Evolutionary conservation across 768 basidiomycete genomes (phyloP).

Genomic region (Asterophora lycoperdoides): DNA sequence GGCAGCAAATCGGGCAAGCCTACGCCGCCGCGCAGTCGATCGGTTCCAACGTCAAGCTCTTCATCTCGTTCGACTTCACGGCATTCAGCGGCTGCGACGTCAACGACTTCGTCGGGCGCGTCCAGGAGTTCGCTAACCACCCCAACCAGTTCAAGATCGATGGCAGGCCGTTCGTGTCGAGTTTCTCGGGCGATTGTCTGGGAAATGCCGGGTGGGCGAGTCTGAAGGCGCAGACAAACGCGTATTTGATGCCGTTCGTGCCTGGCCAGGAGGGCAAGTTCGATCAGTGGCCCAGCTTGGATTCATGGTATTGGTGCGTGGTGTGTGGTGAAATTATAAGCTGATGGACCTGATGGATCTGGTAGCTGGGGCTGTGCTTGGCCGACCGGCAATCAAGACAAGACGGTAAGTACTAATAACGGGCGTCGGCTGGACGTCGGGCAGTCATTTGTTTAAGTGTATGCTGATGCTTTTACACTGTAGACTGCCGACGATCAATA

Average conservation of each 20-base stretch:
- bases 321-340: neutral
- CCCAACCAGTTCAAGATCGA: conserved; percentile 53
- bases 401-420: conserved; percentile 33
- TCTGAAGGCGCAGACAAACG: conserved; percentile 43
- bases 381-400: conserved; percentile 45
- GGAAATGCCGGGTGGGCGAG: conserved; percentile 46
- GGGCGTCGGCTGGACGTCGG: no score
- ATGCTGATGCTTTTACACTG: conserved; percentile 7
- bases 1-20: conserved; percentile 43
- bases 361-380: conserved; percentile 59
- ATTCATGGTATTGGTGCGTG: conserved; percentile 47
- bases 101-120: conserved; percentile 35
- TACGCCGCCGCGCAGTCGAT: conserved; percentile 45
- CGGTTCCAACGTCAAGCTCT: conserved; percentile 45
- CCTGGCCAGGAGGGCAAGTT: conserved; percentile 46
- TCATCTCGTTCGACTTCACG: conserved; percentile 55
- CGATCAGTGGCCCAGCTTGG: conserved; percentile 42
- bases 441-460: no score
- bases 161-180: conserved; percentile 54
- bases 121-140: conserved; percentile 44
- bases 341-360: no score
- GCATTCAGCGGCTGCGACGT: conserved; percentile 43
- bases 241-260: conserved; percentile 53
- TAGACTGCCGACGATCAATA: conserved; percentile 46
- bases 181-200: conserved; percentile 58